Conservation (phyloP, 2,329 filamentous ascomycete species). For the Didymella pomorum region DNA sequence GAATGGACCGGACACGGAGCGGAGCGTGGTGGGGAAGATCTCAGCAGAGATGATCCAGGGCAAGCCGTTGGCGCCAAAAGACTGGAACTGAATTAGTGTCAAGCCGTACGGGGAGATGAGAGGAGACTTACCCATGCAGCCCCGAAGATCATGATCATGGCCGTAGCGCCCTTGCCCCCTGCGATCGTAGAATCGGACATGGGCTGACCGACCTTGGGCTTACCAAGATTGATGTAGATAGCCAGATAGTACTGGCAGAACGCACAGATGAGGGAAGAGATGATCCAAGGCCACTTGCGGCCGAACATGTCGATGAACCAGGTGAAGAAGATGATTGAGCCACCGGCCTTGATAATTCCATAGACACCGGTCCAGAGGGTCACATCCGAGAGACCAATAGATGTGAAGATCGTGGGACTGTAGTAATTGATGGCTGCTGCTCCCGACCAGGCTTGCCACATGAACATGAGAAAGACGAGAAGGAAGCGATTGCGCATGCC, state of each 20-base stretch:
- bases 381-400: conserved; percentile 64
- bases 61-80: conserved; percentile 63
- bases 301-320: conserved; percentile 72
- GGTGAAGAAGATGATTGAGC: conserved; percentile 74
- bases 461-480: conserved; percentile 75
- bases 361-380: conserved; percentile 69
- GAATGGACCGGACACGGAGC: conserved; percentile 60
- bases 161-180: conserved; percentile 51
- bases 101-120: background rate
- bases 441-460: conserved; percentile 65
- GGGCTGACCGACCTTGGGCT: conserved; percentile 37
- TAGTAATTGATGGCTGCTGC: conserved; percentile 72
- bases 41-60: conserved; percentile 78
- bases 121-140: conserved; percentile 11
- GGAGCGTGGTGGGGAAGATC: conserved; percentile 76
- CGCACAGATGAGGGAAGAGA: conserved; percentile 40
- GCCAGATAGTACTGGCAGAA: conserved; percentile 72
- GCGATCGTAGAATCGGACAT: conserved; percentile 47
- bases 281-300: conserved; percentile 51
- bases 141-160: conserved; percentile 53
- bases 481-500: conserved; percentile 68
- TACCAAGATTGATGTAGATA: conserved; percentile 62
- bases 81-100: background rate
- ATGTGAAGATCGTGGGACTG: conserved; percentile 73
- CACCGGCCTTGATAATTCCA: conserved; percentile 72